Evolutionary conservation across 2,329 filamentous ascomycete species (phyloP).

Genomic region (Talaromyces marneffei): DNA sequence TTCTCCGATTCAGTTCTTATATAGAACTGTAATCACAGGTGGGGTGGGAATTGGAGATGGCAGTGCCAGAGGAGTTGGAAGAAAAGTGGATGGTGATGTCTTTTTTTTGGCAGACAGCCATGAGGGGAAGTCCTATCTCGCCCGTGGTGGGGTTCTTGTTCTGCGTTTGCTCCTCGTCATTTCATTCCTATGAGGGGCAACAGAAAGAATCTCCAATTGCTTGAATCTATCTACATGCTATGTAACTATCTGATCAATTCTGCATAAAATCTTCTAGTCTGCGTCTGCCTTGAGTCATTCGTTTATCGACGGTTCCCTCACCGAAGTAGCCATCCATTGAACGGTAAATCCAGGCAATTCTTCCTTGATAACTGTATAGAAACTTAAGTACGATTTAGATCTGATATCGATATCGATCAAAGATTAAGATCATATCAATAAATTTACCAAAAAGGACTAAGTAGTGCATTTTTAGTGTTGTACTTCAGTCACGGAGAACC

Average conservation of each 20-base stretch:
- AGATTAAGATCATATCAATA: not conserved
- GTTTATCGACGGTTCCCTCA: not conserved
- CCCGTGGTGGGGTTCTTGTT: not conserved
- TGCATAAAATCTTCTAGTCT: not conserved
- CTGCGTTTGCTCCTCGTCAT: not conserved
- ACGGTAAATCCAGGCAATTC: not conserved
- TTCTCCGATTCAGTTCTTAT: constrained; percentile 1
- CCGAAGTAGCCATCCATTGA: not conserved
- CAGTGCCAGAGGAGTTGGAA: not conserved
- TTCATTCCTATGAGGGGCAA: not conserved
- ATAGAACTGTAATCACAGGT: not conserved
- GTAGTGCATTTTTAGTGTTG: not conserved
- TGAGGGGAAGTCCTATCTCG: constrained; percentile 1
- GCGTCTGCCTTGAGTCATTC: not conserved
- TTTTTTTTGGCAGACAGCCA: not conserved
- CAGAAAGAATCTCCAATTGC: not conserved
- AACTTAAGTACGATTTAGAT: not conserved
- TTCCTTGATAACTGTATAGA: not conserved
- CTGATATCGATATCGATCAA: not conserved
- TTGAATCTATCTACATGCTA: not conserved
- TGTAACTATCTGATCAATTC: not conserved
- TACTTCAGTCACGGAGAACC: not conserved
- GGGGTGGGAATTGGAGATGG: not conserved
- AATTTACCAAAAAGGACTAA: not conserved
- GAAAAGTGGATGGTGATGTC: not conserved